Conservation (phyloP, 164 flowering plant species). For the Euptelea pleiosperma region DNA sequence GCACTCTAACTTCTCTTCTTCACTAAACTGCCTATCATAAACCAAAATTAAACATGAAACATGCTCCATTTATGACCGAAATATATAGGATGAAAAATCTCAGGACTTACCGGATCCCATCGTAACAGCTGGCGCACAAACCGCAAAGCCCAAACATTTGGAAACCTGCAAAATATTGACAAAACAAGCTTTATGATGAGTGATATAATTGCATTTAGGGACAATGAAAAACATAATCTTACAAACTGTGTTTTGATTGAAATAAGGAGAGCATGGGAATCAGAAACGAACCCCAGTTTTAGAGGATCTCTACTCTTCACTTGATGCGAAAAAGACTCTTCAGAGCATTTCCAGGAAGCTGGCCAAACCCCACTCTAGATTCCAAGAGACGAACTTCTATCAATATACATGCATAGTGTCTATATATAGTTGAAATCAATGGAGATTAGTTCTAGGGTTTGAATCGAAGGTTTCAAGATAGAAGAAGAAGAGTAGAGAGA, state of each 20-base stretch:
- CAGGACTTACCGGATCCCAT: slow-evolving; percentile 87
- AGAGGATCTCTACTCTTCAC: slow-evolving; percentile 89
- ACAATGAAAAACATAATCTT: neutral
- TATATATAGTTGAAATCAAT: too few relatives aligned
- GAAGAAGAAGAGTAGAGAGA: too few relatives aligned
- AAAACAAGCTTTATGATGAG: slow-evolving; percentile 2
- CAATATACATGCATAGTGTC: neutral
- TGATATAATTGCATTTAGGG: neutral
- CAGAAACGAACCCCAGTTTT: slow-evolving; percentile 66
- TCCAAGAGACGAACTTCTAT: slow-evolving; percentile 14
- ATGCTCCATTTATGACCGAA: neutral
- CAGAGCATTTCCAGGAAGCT: slow-evolving; percentile 98
- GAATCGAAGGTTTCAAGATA: too few relatives aligned
- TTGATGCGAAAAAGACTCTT: slow-evolving; percentile 69
- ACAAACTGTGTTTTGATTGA: neutral
- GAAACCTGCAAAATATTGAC: slow-evolving; percentile 55
- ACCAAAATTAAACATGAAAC: too few relatives aligned
- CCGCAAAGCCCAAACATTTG: slow-evolving; percentile 80
- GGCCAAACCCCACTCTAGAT: slow-evolving; percentile 59
- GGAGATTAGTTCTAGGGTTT: too few relatives aligned
- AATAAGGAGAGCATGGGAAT: slow-evolving; percentile 1
- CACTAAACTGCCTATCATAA: too few relatives aligned
- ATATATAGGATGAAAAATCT: neutral
- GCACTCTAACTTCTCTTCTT: too few relatives aligned
- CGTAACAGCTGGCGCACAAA: slow-evolving; percentile 74